Evolutionary conservation across 2,329 filamentous ascomycete species (phyloP).

Genomic region (Canariomyces notabilis): DNA sequence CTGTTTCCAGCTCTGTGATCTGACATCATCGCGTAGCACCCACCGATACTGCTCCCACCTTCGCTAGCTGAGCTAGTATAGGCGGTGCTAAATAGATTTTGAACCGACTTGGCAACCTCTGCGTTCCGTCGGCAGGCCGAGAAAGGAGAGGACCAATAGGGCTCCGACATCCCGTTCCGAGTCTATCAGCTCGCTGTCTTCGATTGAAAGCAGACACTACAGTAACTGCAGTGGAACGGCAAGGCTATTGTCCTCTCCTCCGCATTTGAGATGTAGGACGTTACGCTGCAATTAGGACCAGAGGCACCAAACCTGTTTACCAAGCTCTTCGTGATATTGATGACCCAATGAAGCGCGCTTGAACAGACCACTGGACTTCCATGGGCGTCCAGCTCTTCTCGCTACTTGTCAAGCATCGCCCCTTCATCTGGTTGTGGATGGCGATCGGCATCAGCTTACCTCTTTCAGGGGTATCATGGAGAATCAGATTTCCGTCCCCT

Average conservation of each 20-base stretch:
- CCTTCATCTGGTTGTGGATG: background rate
- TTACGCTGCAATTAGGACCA: too few relatives aligned
- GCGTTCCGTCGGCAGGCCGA: background rate
- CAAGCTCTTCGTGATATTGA: background rate
- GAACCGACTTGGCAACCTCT: background rate
- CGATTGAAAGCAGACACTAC: too few relatives aligned
- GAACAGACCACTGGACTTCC: background rate
- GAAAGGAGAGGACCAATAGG: slow-evolving; percentile 1
- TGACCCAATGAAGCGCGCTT: background rate
- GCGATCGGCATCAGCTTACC: slow-evolving; percentile 1
- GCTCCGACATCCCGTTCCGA: too few relatives aligned
- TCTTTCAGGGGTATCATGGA: background rate
- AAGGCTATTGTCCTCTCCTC: too few relatives aligned
- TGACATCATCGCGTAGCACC: slow-evolving; percentile 12
- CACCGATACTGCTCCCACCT: background rate
- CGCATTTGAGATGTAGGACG: too few relatives aligned
- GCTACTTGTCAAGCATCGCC: background rate
- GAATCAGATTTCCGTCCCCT: background rate
- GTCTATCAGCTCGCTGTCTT: too few relatives aligned
- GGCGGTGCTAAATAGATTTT: background rate
- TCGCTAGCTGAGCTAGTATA: background rate
- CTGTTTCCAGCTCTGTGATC: background rate
- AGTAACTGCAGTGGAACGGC: too few relatives aligned
- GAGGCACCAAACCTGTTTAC: slow-evolving; percentile 6
- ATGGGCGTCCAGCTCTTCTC: background rate